phyloP scores from a whole-genome alignment of 768 basidiomycete species.

The Trametes coccinea region DNA sequence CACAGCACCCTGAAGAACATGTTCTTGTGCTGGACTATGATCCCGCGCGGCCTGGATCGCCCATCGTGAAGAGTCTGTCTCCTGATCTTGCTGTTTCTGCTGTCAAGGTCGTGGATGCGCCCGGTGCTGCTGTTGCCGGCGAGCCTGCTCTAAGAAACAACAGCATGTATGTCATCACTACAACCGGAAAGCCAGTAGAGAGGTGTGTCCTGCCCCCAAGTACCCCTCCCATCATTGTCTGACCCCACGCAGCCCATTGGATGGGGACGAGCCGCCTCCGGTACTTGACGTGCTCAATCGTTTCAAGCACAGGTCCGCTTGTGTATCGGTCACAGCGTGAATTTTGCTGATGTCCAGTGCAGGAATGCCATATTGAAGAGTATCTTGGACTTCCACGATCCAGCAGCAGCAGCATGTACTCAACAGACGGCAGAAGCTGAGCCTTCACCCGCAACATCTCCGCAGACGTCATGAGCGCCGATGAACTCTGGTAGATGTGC shows the following conservation, averaged over 20 bases:
- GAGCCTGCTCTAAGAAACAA: conserved; percentile 47
- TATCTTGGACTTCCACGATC: conserved; percentile 49
- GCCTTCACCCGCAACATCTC: conserved; percentile 1
- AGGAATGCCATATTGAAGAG: conserved; percentile 58
- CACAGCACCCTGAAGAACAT: conserved; percentile 61
- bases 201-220: conserved; percentile 38
- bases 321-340: background rate
- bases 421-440: background rate
- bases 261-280: conserved; percentile 42
- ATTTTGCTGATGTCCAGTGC: conserved; percentile 4
- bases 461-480: conserved; percentile 2
- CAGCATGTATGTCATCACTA: conserved; percentile 77
- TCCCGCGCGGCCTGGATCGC: conserved; percentile 37
- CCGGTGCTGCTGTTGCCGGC: conserved; percentile 60
- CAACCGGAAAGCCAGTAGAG: conserved; percentile 51
- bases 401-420: background rate
- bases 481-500: background rate
- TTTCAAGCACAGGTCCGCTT: conserved; percentile 65
- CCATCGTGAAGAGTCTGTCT: conserved; percentile 55
- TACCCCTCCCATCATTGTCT: background rate
- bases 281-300: conserved; percentile 55
- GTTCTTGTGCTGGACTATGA: conserved; percentile 75
- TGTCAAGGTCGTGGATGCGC: conserved; percentile 70
- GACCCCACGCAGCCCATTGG: conserved; percentile 16
- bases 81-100: conserved; percentile 51